These are phyloP conservation scores for Paraconiothyrium brasiliense DNA, from an alignment of 2,329 filamentous ascomycete species.

Conservation along the genomic window DNA sequence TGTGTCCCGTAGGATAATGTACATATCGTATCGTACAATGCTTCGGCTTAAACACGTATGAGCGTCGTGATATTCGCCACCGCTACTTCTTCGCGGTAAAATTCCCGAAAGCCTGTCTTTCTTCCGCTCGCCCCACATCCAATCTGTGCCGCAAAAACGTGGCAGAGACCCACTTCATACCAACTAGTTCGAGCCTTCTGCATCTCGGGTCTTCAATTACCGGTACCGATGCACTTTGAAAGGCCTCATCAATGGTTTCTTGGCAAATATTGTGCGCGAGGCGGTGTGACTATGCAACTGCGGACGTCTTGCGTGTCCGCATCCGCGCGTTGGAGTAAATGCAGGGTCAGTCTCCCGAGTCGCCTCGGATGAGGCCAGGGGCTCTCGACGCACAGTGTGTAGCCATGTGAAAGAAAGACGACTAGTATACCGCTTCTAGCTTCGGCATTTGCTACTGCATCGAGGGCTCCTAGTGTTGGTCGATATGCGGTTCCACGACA, in stretches of 20 bases:
- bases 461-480: slow-evolving; percentile 14
- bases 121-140: slow-evolving; percentile 10
- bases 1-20: not conserved
- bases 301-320: slow-evolving; percentile 16
- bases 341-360: slow-evolving; percentile 10
- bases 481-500: slow-evolving; percentile 34
- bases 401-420: not conserved
- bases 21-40: not conserved
- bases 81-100: slow-evolving; percentile 5
- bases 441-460: slow-evolving; percentile 23
- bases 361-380: slow-evolving; percentile 19
- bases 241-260: slow-evolving; percentile 22
- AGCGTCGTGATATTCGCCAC: slow-evolving; percentile 15
- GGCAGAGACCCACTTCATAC: slow-evolving; percentile 18
- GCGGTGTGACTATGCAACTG: slow-evolving; percentile 42
- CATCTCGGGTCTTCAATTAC: slow-evolving; percentile 30
- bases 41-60: not conserved
- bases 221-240: slow-evolving; percentile 8
- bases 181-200: slow-evolving; percentile 30
- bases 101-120: not conserved
- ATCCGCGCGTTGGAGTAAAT: slow-evolving; percentile 3
- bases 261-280: slow-evolving; percentile 3
- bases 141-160: slow-evolving; percentile 15
- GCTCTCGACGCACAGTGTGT: not conserved
- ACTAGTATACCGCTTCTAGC: slow-evolving; percentile 8